A percentile compares a stretch with the other conserved stretches of the same genome.
phyloP scores from a whole-genome alignment of 176 grass and related monocot species.

The Oryza punctata region DNA sequence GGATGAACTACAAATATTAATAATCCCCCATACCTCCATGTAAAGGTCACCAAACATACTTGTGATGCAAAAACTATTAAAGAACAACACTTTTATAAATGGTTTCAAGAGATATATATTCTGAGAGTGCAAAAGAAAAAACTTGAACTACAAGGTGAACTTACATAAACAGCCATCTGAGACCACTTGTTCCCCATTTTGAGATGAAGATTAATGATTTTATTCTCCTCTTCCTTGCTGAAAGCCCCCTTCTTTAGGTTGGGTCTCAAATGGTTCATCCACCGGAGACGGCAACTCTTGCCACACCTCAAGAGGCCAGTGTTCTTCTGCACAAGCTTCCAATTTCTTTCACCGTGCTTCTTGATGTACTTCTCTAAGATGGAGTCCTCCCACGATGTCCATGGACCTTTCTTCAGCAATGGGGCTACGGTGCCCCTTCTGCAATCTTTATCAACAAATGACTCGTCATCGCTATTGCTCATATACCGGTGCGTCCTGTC shows the following conservation, averaged over 20 bases:
- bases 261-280: constrained; percentile 83
- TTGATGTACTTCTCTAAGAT: constrained; percentile 76
- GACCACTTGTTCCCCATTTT: constrained; percentile 88
- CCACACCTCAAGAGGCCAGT: constrained; percentile 69
- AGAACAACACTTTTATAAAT: not conserved
- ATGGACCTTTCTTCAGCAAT: constrained; percentile 79
- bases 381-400: constrained; percentile 68
- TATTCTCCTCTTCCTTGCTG: constrained; percentile 59
- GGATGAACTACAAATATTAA: not conserved
- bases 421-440: constrained; percentile 31
- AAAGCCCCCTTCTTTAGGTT: constrained; percentile 80
- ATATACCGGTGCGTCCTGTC: constrained; percentile 5
- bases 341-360: constrained; percentile 78
- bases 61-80: not conserved
- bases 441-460: constrained; percentile 17
- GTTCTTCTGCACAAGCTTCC: constrained; percentile 87
- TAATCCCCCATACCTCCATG: not conserved
- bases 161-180: constrained; percentile 66
- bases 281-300: constrained; percentile 89
- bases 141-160: constrained; percentile 10
- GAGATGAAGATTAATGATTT: constrained; percentile 74
- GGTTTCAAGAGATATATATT: not conserved
- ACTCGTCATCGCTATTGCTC: constrained; percentile 21
- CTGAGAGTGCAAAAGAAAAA: not conserved
- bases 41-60: not conserved